Conservation (phyloP, 768 basidiomycete species). For the Kockovaella imperatae region DNA sequence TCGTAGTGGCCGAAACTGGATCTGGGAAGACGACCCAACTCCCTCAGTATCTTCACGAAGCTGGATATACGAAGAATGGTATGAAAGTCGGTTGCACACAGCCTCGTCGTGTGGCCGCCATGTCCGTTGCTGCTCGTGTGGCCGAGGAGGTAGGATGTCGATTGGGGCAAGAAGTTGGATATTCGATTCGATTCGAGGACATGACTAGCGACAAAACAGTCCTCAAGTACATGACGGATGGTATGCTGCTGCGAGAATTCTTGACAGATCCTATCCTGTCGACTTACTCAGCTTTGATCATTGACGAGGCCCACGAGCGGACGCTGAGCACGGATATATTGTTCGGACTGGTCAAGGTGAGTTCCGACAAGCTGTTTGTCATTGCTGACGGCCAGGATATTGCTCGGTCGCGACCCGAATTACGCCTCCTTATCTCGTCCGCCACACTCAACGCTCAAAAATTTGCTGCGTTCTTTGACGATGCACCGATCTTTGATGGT, state of each 20-base stretch:
- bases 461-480: slow-evolving; percentile 95
- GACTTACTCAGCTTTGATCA: slow-evolving; percentile 88
- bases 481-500: slow-evolving; percentile 91
- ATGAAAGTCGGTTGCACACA: slow-evolving; percentile 85
- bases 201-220: slow-evolving; percentile 99
- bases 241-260: slow-evolving; percentile 95
- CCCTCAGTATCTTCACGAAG: slow-evolving; percentile 96
- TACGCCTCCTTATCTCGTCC: slow-evolving; percentile 77
- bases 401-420: slow-evolving; percentile 63
- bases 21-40: slow-evolving; percentile 98
- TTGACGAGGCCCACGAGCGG: slow-evolving; percentile 97
- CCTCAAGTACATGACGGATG: slow-evolving; percentile 99
- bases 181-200: slow-evolving; percentile 98
- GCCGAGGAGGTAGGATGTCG: slow-evolving; percentile 98
- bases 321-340: slow-evolving; percentile 97
- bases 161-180: slow-evolving; percentile 97
- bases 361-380: slow-evolving; percentile 44
- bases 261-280: slow-evolving; percentile 94
- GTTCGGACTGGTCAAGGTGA: slow-evolving; percentile 94
- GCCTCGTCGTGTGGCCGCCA: slow-evolving; percentile 95
- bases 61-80: slow-evolving; percentile 82
- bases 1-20: slow-evolving; percentile 96
- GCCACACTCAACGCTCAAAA: slow-evolving; percentile 98
- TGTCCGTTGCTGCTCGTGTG: slow-evolving; percentile 98
- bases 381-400: slow-evolving; percentile 12